Evolutionary conservation across 352 stramenopile genomes (phyloP), one percentile per base, ranked within the genome.

Genomic region (Globisporangium canariense): DNA sequence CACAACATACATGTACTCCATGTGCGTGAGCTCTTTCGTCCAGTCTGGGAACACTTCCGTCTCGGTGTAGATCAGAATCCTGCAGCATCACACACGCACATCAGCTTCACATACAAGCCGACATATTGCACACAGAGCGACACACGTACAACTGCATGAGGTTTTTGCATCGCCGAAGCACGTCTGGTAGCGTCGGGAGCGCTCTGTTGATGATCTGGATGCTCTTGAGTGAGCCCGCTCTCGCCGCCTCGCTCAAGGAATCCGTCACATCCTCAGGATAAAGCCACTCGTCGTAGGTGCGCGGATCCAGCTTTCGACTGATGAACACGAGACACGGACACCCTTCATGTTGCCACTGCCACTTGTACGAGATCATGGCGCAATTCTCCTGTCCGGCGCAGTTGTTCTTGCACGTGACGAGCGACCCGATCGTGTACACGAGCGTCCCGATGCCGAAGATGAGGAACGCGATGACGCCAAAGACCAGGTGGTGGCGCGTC

Each of bases 171-270:
- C 28, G 28, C 3, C 43, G 25, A 2, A 71, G 30, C 20, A 41
- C 50, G 5, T 54, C 54, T 0, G 66, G 66, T 13, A 71, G 40
- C 8, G 54, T 66, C 49, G 66, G 54, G 3, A 71, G 50, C n/a
- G 46, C 66, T 20, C 61, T 54, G 22, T 71, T 71, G 28, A 65
- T 41, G 45, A 71, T 69, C n/a, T 69, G 57, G 8, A 71, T 58
- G 18, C 25, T 58, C 41, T 50, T 58, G 4, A 71, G 62, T 5
- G 53, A 18, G 16, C 66, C 66, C 8, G n/a, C 28, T 14, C 16
- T 41, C 50, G 66, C 60, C 0, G 58, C 54, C 54, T 52, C n/a
- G 36, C 9, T 30, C 1, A 71, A 40, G 8, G 50, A 55, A 3
- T 57, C 49, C 2, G 66, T 69, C 14, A 30, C 62, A 34, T 71